These are phyloP conservation scores for Amanita pseudoporphyria DNA, from an alignment of 768 basidiomycete species.

Conservation along the genomic window DNA sequence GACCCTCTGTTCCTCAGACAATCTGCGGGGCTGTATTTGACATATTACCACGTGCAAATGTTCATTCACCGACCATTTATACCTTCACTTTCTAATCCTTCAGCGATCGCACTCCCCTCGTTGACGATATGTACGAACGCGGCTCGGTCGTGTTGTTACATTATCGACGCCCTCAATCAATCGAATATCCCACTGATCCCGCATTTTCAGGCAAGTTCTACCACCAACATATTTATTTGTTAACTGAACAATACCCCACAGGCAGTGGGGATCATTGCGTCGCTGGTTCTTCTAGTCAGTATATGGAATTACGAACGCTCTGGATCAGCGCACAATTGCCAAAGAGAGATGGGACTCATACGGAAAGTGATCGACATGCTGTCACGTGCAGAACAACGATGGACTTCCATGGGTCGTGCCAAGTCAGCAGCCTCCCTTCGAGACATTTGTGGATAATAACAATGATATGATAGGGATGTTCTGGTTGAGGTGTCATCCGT, in stretches of 20 bases:
- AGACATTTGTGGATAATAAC: background rate
- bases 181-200: slow-evolving; percentile 24
- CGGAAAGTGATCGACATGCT: slow-evolving; percentile 48
- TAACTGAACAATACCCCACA: slow-evolving; percentile 8
- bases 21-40: slow-evolving; percentile 42
- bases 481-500: slow-evolving; percentile 26
- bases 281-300: slow-evolving; percentile 51
- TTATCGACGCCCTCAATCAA: slow-evolving; percentile 45
- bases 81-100: slow-evolving; percentile 45
- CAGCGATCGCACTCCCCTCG: slow-evolving; percentile 37
- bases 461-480: slow-evolving; percentile 20
- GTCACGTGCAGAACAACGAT: slow-evolving; percentile 29
- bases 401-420: slow-evolving; percentile 30
- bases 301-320: slow-evolving; percentile 53
- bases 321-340: slow-evolving; percentile 34
- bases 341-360: slow-evolving; percentile 49
- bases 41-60: slow-evolving; percentile 49
- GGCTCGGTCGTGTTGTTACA: slow-evolving; percentile 63
- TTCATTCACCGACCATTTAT: slow-evolving; percentile 76
- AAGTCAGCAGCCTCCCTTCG: slow-evolving; percentile 20
- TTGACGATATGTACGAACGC: slow-evolving; percentile 84
- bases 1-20: slow-evolving; percentile 39
- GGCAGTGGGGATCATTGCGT: slow-evolving; percentile 29
- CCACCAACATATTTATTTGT: slow-evolving; percentile 5
- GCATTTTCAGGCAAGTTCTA: slow-evolving; percentile 24